Base-by-base conservation (phyloP, 169 alveolate genomes). In the Theileria equi region DNA sequence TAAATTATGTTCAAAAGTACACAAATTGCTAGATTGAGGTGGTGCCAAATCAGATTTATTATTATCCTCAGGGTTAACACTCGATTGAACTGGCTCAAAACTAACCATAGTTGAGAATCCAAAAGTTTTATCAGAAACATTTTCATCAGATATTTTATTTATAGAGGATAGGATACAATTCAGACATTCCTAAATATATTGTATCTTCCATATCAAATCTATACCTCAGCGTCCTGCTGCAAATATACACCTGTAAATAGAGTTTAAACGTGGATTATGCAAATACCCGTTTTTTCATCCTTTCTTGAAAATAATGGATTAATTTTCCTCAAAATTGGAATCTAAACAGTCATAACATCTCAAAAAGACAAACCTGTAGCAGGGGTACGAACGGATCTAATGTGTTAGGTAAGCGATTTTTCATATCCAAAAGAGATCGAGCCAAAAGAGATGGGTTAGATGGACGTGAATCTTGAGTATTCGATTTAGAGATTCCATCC, bases 141-240 rank as follows among this genome's bases (percentile, higher is more conserved):
- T 65, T 21, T 31, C 49, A 31, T 65, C 80, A 28, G 55, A 17
- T 16, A 76, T 23, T 21, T 45, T 53, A 45, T 76, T 57, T 13
- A 76, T 44, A 29, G 41, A 19, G 11, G 32, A 36, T 5, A 76
- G 68, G 7, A 76, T 55, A 43, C 54, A 66, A 48, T 65, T 76
- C 5, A 76, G 65, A 32, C 94, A 90, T 58, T 92, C 97, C 53
- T 57, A 57, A 26, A 57, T 16, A 31, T 26, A 8, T 16, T 4
- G 16, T 17, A n/a, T 43, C 57, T 13, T 38, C n/a, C n/a, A 38
- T 57, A n/a, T 57, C 3, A 17, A 5, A 23, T 40, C 16, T 16
- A 16, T 57, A 57, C 67, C 83, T 92, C 96, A 36, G 97, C 95
- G 72, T 92, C 97, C 81, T 92, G 94, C 57, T 92, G 94, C 61